Percentiles rank a stretch among this genome's conserved stretches.
phyloP scores from a whole-genome alignment of 345 rosid genomes.

The Eucalyptus caleyi region DNA sequence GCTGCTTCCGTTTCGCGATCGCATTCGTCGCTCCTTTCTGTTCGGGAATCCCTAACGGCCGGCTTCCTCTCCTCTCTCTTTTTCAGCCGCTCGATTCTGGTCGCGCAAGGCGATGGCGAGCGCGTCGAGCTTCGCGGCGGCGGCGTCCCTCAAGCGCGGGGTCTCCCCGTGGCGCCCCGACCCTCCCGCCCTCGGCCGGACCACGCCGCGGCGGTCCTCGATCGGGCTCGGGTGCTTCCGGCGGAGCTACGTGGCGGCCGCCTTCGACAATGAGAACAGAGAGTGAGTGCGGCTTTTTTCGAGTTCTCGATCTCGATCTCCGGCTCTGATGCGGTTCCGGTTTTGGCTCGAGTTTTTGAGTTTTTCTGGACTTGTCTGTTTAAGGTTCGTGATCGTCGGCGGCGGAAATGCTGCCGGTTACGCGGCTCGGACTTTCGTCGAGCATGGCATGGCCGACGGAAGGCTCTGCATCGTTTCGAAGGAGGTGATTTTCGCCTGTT shows the following conservation, averaged over 20 bases:
- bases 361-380: neutral
- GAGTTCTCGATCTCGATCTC: neutral
- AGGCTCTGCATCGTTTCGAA: slow-evolving; percentile 78
- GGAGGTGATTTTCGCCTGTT: slow-evolving; percentile 37
- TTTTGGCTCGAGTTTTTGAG: neutral
- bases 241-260: slow-evolving; percentile 42
- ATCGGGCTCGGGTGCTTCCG: slow-evolving; percentile 23
- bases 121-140: slow-evolving; percentile 11
- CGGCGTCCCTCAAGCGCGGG: slow-evolving; percentile 31
- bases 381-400: slow-evolving; percentile 77
- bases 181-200: slow-evolving; percentile 34
- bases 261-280: slow-evolving; percentile 75
- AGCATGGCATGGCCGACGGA: slow-evolving; percentile 90
- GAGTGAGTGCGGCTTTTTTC: slow-evolving; percentile 28
- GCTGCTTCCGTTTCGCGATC: neutral
- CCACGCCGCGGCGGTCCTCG: slow-evolving; percentile 9
- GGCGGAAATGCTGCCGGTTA: slow-evolving; percentile 99
- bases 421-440: slow-evolving; percentile 91
- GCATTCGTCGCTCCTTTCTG: neutral
- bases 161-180: slow-evolving; percentile 44
- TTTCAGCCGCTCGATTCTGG: slow-evolving; percentile 1
- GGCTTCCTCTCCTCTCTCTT: neutral
- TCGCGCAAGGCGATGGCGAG: slow-evolving; percentile 52
- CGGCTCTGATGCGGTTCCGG: neutral
- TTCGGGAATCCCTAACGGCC: slow-evolving; percentile 1